Base-by-base conservation (phyloP, 306 rosid genomes). In the Lablab purpureus region DNA sequence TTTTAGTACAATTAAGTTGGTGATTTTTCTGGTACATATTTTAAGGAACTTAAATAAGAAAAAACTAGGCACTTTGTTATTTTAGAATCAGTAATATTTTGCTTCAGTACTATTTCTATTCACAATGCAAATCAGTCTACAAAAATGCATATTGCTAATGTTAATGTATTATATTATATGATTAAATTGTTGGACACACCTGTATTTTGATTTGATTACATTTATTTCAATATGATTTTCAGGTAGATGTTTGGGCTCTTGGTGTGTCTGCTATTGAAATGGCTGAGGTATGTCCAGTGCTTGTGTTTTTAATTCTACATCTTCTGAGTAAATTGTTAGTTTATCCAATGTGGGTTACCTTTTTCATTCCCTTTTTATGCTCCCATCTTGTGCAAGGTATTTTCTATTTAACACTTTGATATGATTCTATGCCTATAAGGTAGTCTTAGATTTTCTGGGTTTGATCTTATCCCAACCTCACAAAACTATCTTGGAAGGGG, bases 161-260 rank as follows among this genome's bases (percentile, higher is more conserved):
- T 47, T 76, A 41, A 69, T 54, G 55, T 81, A 74, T 36, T 19
- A 54, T 71, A 74, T 50, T 34, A 54, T 70, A 49, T 23, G 50
- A 71, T 70, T 56, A 13, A 66, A 30, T 74, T 60, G 25, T 45
- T 70, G 67, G 65, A 50, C 32, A 34, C 10, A 34, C 36, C 30
- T 21, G 49, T 73, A 22, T 43, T 10, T 40, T 69, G 77, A 72
- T 78, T 43, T 47, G 55, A 45, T 76, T 76, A 59, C 47, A 67
- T 77, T 41, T 67, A 41, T 80, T 73, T 58, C 25, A 69, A 41
- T 56, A 54, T 87, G 70, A 45, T 84, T 64, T 84, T 36, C 88
- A 95, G 99, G 99, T 95, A 60, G 99, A 95, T 83, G 98, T 95
- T 40, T 95, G 99, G 99, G 98, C 99, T 83, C 99, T 95, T 87